Evolutionary conservation across 148 eudicot genomes (phyloP).

Genomic region (Arctostaphylos glauca): DNA sequence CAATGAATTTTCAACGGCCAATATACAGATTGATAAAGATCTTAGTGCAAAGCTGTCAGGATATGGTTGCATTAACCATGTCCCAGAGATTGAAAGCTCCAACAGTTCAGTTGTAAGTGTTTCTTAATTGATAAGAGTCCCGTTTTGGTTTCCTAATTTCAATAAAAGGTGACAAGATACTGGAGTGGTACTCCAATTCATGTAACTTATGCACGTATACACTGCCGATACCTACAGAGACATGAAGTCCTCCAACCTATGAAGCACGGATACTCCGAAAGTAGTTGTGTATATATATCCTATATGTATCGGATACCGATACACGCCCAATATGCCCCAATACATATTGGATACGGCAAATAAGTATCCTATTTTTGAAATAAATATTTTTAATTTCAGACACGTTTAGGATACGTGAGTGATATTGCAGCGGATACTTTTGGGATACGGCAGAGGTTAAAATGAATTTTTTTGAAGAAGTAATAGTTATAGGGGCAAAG

Average conservation of each 20-base stretch:
- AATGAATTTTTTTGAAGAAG: too few relatives aligned
- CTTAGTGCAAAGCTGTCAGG: constrained; percentile 97
- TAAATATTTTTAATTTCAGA: too few relatives aligned
- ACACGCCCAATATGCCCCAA: too few relatives aligned
- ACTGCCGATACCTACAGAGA: background rate
- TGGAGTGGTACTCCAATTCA: background rate
- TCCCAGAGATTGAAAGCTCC: constrained; percentile 62
- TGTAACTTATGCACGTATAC: background rate
- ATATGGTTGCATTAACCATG: constrained; percentile 81
- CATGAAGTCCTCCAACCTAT: background rate
- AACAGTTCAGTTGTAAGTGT: constrained; percentile 59
- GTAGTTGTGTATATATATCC: too few relatives aligned
- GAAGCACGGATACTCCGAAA: too few relatives aligned
- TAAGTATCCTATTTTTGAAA: too few relatives aligned
- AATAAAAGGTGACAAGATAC: background rate
- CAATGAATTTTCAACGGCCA: constrained; percentile 81
- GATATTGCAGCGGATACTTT: too few relatives aligned
- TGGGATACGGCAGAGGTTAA: too few relatives aligned
- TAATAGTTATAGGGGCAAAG: too few relatives aligned
- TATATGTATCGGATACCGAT: too few relatives aligned
- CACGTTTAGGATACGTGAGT: too few relatives aligned
- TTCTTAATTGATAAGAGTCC: background rate
- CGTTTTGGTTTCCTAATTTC: background rate
- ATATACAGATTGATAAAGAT: constrained; percentile 94
- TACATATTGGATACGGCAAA: too few relatives aligned